Base-by-base conservation (phyloP, 345 rosid genomes). In the Raphanus raphanistrum region DNA sequence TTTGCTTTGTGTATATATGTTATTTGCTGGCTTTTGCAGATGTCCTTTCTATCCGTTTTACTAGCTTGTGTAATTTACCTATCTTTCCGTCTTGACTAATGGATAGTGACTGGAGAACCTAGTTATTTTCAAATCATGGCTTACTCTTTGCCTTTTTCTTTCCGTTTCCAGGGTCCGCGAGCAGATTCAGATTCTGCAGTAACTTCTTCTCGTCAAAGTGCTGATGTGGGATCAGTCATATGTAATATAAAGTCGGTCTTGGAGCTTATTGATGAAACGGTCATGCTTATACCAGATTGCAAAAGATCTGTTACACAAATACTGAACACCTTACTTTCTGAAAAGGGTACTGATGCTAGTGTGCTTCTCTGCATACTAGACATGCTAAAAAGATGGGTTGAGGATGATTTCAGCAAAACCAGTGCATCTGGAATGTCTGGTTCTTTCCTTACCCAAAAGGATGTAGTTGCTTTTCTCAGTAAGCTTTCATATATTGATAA, bases 281-380 rank as follows among this genome's bases (percentile, higher is more conserved):
- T 91, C 83, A 92, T 95, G 99, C 85, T 85, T 69, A 87, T 90
- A 72, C 77, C 87, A 2, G 99, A 95, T 6, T 92, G 98, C 91
- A 95, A 95, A 83, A 86, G 93, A 79, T 80, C 88, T 21, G 85
- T 89, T 25, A 87, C 90, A 69, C 98, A 88, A 77, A 84, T 86
- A 41, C 84, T 95, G 82, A 95, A 95, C 84, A 76, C 84, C 43
- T 85, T 92, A 82, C 92, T 95, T 43, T 91, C 96, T 8, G 99
- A 95, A 81, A 95, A 90, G 79, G 94, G 97, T 48, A 92, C 96
- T 28, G 98, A 91, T 85, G 80, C 97, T 60, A 90, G 90, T 68
- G 93, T 95, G 80, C 96, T 95, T 81, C 92, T 92, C 66, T 91
- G 96, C 86, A 88, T 92, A 84, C 84, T 95, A 33, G 98, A 92